Evolutionary conservation across 2,329 filamentous ascomycete genomes (phyloP).

Genomic region (Fonsecaea erecta): DNA sequence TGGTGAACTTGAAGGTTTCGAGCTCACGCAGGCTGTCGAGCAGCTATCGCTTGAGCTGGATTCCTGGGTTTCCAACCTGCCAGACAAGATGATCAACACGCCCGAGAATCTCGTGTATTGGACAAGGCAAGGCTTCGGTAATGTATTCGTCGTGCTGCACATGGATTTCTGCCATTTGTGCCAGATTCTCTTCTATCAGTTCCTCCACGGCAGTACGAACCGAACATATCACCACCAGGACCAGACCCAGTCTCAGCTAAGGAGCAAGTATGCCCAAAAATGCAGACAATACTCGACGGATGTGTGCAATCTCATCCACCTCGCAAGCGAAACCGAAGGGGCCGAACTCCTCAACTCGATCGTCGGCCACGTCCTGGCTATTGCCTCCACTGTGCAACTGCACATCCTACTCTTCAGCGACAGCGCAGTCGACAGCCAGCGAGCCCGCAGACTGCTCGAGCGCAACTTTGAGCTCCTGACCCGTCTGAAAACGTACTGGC

Average conservation of each 20-base stretch:
- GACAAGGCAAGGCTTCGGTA: conserved; percentile 47
- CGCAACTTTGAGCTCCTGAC: conserved; percentile 54
- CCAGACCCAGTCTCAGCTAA: conserved; percentile 24
- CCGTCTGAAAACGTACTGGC: conserved; percentile 49
- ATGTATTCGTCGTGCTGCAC: conserved; percentile 53
- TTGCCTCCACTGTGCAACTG: conserved; percentile 54
- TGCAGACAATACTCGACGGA: conserved; percentile 49
- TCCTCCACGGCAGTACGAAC: conserved; percentile 42
- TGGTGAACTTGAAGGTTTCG: conserved; percentile 8
- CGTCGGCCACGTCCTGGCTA: conserved; percentile 54
- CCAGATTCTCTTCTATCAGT: conserved; percentile 56
- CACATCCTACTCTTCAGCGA: conserved; percentile 52
- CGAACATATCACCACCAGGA: background rate
- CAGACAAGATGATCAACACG: conserved; percentile 45
- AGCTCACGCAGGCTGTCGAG: conserved; percentile 36
- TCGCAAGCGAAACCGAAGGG: conserved; percentile 43
- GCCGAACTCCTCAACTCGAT: conserved; percentile 52
- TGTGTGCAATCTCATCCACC: conserved; percentile 50
- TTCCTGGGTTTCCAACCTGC: conserved; percentile 45
- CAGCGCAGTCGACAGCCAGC: conserved; percentile 44
- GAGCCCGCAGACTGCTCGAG: conserved; percentile 47
- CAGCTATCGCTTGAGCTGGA: conserved; percentile 44
- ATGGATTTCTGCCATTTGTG: conserved; percentile 55
- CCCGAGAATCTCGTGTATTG: conserved; percentile 47
- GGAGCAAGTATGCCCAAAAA: conserved; percentile 44